phyloP scores from a whole-genome alignment of 2,329 filamentous ascomycete species.

The Venturia asperata region DNA sequence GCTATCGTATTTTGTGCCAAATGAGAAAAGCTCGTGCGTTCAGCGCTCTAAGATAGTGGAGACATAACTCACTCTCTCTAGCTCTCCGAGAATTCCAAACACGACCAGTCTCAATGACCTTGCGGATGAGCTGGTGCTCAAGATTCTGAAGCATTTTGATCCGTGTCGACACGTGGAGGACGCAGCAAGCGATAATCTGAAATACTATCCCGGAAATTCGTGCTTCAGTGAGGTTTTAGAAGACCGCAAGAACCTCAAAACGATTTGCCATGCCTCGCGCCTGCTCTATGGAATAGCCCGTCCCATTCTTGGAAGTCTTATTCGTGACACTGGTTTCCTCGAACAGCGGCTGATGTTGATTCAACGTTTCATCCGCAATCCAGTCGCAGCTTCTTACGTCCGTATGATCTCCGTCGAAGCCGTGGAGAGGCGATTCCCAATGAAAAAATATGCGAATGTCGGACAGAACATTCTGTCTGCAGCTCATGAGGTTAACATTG shows the following conservation, averaged over 20 bases:
- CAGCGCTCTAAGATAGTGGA: background rate
- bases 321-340: background rate
- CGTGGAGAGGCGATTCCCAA: background rate
- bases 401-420: background rate
- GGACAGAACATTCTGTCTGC: background rate
- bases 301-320: conserved; percentile 1
- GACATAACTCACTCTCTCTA: background rate
- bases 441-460: background rate
- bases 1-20: background rate
- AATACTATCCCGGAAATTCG: background rate
- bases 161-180: background rate
- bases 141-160: conserved; percentile 5
- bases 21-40: background rate
- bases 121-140: conserved; percentile 12
- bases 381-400: conserved; percentile 9
- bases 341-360: background rate
- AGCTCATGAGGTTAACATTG: background rate
- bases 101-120: conserved; percentile 4
- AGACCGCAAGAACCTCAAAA: background rate
- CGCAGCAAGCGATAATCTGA: background rate
- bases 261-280: background rate
- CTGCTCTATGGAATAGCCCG: background rate
- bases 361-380: conserved; percentile 1
- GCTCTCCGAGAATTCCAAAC: background rate
- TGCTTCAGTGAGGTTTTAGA: background rate